Percentiles rank a stretch among this genome's conserved stretches.
Evolutionary conservation across 2,329 filamentous ascomycete species (phyloP).

Genomic region (Neofusicoccum laricinum): DNA sequence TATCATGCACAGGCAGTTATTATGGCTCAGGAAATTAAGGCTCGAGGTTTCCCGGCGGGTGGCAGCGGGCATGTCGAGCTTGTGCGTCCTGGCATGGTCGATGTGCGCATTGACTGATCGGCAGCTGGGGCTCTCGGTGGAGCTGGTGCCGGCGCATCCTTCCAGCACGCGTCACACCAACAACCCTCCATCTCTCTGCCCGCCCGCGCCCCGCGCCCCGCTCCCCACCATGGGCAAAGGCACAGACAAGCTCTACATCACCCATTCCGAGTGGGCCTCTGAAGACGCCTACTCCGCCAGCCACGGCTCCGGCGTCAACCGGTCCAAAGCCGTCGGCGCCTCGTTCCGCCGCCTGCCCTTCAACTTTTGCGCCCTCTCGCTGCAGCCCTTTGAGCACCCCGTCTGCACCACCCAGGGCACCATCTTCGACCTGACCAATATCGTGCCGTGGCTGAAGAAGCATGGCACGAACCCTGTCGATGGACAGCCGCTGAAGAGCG

Average conservation of each 20-base stretch:
- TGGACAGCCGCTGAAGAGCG: slow-evolving; percentile 71
- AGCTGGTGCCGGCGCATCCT: neutral
- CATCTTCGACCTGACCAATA: slow-evolving; percentile 94
- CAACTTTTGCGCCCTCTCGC: slow-evolving; percentile 94
- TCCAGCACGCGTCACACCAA: neutral
- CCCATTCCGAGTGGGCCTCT: slow-evolving; percentile 96
- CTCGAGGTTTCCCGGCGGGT: too few relatives aligned
- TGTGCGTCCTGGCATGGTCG: neutral
- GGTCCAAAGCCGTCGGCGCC: slow-evolving; percentile 53
- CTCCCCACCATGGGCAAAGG: slow-evolving; percentile 33
- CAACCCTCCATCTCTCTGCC: neutral
- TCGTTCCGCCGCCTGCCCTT: slow-evolving; percentile 88
- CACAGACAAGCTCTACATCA: slow-evolving; percentile 62
- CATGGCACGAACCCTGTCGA: slow-evolving; percentile 89
- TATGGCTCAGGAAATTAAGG: neutral
- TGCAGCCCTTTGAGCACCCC: slow-evolving; percentile 92
- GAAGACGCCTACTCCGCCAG: slow-evolving; percentile 84
- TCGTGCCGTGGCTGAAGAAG: slow-evolving; percentile 89
- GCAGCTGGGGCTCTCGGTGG: neutral
- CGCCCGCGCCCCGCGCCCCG: neutral
- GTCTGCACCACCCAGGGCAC: slow-evolving; percentile 86
- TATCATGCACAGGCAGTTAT: neutral
- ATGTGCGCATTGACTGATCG: neutral
- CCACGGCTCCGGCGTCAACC: slow-evolving; percentile 64
- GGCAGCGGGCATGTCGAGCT: neutral